Evolutionary conservation across 2,329 filamentous ascomycete genomes (phyloP), one percentile per base, ranked within the genome.

Genomic region (Fusarium udum): DNA sequence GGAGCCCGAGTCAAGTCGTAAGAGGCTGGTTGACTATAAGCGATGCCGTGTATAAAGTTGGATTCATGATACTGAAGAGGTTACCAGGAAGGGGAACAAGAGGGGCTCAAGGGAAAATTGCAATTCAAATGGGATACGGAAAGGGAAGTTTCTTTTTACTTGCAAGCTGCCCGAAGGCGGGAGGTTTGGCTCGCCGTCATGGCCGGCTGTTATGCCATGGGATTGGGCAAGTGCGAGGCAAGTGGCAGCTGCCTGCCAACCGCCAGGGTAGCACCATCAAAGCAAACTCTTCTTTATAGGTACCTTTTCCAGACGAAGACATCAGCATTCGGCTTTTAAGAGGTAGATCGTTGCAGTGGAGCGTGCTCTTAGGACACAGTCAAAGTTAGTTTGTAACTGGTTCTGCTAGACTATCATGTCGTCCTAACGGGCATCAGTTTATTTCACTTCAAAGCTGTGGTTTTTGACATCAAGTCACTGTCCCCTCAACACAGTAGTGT

Each of bases 211-310:
- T 37, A 56, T 36, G 32, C 28, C 28, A 58, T 40, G 51, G 49
- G 57, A 71, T 73, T 45, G 71, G 49, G 70, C 73, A 77, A 67
- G 74, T 77, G 75, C 61, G 53, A 65, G 64, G 59, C 72, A 75
- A 67, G 58, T 74, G 72, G 58, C 72, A 74, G 52, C 52, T 61
- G 40, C 61, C 46, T 39, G 40, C 26, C 43, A 18, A 48, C 52
- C 60, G 51, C 34, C 28, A n/a, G 15, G 22, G 26, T 15, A 37
- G 7, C 31, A 28, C n/a, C 52, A 32, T 24, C 14, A 28, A 42
- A 40, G 31, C 40, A 52, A 22, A 34, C 32, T 22, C 43, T 24
- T 13, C 15, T 31, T 37, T 20, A 36, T 16, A 28, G 26, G 26
- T 28, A 14, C 28, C 14, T 32, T 28, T 28, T 12, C 20, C 24